Evolutionary conservation across 2,329 filamentous ascomycete genomes (phyloP).

Genomic region (Penicillium sp.): DNA sequence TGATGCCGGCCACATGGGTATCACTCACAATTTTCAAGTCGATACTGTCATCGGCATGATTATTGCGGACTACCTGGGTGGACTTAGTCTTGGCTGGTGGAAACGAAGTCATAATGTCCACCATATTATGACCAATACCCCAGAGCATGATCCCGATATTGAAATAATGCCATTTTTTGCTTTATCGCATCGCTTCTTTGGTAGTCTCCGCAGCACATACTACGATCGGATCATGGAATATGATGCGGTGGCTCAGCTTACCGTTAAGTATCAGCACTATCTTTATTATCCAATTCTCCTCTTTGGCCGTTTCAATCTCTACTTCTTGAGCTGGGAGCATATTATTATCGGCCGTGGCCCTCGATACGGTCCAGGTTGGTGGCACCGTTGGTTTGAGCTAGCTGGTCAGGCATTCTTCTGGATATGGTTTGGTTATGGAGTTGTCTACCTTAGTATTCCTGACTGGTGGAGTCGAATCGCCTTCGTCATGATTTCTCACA

Average conservation of each 20-base stretch:
- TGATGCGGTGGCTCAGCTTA: constrained; percentile 69
- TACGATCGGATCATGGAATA: constrained; percentile 79
- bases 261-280: constrained; percentile 73
- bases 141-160: constrained; percentile 94
- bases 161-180: constrained; percentile 86
- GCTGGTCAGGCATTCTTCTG: constrained; percentile 78
- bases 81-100: constrained; percentile 92
- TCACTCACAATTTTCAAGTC: constrained; percentile 82
- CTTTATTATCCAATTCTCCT: constrained; percentile 80
- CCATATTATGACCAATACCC: constrained; percentile 91
- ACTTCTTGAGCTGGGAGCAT: constrained; percentile 78
- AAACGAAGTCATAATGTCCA: constrained; percentile 95
- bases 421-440: constrained; percentile 78
- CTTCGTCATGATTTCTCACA: constrained; percentile 78
- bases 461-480: constrained; percentile 67
- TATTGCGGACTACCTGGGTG: constrained; percentile 84
- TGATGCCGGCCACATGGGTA: constrained; percentile 93
- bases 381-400: constrained; percentile 79
- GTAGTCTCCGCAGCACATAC: constrained; percentile 73
- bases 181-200: constrained; percentile 80
- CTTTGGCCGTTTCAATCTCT: constrained; percentile 85
- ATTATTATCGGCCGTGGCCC: constrained; percentile 71
- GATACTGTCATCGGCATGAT: constrained; percentile 86
- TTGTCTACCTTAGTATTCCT: constrained; percentile 73
- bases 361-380: constrained; percentile 74